phyloP scores from a whole-genome alignment of 2,329 filamentous ascomycete species.

The Fusarium setosum region DNA sequence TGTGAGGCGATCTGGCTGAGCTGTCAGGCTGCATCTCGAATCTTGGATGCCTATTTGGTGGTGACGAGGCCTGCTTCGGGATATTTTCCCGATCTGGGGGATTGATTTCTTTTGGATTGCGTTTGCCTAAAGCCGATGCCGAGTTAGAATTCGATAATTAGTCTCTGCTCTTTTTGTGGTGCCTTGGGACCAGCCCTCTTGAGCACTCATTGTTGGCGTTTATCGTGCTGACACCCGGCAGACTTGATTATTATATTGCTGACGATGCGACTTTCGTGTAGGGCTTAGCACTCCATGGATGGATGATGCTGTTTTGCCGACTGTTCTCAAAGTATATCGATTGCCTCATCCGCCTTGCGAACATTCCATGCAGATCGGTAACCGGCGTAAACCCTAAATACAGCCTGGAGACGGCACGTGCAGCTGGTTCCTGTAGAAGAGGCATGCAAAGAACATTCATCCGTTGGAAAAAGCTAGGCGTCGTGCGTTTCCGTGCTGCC shows the following conservation, averaged over 20 bases:
- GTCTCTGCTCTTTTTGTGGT: too few relatives aligned
- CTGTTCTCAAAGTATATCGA: neutral
- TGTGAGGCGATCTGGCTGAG: slow-evolving; percentile 27
- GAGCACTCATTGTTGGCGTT: too few relatives aligned
- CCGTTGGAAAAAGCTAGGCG: slow-evolving; percentile 19
- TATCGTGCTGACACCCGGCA: too few relatives aligned
- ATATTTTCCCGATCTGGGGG: slow-evolving; percentile 1
- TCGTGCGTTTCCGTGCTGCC: neutral
- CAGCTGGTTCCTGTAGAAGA: slow-evolving; percentile 1
- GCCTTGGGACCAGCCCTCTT: too few relatives aligned
- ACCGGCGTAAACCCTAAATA: slow-evolving; percentile 31
- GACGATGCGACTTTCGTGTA: too few relatives aligned
- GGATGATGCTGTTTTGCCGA: too few relatives aligned
- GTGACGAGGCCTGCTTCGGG: neutral
- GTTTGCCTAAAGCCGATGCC: neutral
- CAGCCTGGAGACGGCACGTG: slow-evolving; percentile 4
- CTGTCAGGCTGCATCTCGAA: slow-evolving; percentile 5
- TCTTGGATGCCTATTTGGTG: neutral
- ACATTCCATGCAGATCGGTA: slow-evolving; percentile 11
- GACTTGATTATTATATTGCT: too few relatives aligned
- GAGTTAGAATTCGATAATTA: neutral
- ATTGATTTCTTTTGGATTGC: neutral
- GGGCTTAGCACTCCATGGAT: too few relatives aligned
- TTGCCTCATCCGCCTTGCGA: slow-evolving; percentile 6
- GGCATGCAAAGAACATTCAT: neutral